A percentile compares a stretch with the other conserved stretches of the same genome.
phyloP scores from a whole-genome alignment of 2,329 filamentous ascomycete species.

The Thelonectria discophora region DNA sequence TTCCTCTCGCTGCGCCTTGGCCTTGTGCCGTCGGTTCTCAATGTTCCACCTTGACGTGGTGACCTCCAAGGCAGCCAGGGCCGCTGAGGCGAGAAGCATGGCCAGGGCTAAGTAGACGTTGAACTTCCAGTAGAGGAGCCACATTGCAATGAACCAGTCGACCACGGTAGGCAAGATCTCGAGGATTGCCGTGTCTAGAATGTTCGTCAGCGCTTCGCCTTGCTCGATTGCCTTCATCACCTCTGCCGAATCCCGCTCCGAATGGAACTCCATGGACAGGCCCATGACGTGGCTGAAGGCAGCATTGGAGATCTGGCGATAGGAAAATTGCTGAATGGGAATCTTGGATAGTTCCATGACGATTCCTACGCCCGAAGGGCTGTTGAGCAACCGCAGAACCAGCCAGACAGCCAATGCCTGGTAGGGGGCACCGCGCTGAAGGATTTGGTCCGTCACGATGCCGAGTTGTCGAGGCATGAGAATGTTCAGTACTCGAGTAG shows the following conservation, averaged over 20 bases:
- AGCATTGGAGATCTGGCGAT: conserved; percentile 65
- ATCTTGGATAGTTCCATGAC: conserved; percentile 44
- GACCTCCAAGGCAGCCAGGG: conserved; percentile 40
- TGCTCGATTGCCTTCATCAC: conserved; percentile 72
- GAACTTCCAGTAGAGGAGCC: conserved; percentile 69
- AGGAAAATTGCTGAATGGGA: conserved; percentile 51
- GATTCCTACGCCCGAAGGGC: conserved; percentile 22
- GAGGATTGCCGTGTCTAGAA: conserved; percentile 69
- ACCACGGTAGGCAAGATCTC: conserved; percentile 68
- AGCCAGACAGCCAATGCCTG: conserved; percentile 34
- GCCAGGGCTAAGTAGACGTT: conserved; percentile 64
- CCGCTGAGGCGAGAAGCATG: conserved; percentile 39
- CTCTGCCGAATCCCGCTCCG: conserved; percentile 70
- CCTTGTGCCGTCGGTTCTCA: conserved; percentile 48
- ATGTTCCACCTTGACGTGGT: conserved; percentile 50
- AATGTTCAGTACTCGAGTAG: conserved; percentile 42
- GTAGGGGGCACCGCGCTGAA: conserved; percentile 36
- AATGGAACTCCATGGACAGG: conserved; percentile 77
- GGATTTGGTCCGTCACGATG: conserved; percentile 42
- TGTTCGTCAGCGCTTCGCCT: conserved; percentile 65
- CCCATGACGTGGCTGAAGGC: conserved; percentile 74
- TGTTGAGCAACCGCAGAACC: conserved; percentile 20
- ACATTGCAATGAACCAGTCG: conserved; percentile 69
- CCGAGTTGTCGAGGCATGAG: conserved; percentile 46
- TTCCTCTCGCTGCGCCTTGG: conserved; percentile 57